Base-by-base conservation (phyloP, 2,329 filamentous ascomycete species). In the Talaromyces sp. region DNA sequence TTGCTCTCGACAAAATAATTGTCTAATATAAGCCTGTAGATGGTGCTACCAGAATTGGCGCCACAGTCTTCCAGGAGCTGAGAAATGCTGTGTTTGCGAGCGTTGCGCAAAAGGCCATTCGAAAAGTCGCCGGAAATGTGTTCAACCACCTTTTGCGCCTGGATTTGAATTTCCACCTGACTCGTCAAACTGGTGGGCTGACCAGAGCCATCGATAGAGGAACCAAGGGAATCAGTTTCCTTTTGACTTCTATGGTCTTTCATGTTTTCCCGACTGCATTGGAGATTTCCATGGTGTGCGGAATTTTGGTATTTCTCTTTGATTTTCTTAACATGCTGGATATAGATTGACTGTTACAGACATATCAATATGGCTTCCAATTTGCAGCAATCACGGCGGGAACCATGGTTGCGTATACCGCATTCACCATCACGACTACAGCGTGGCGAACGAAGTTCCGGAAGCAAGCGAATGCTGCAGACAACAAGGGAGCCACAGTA, bases 241-340 rank as follows among this genome's bases (percentile, higher is more conserved):
- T 99, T 66, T 81, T 99, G 64, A 96, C 92, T 0, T 97, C 93
- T 68, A 99, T 99, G 93, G 91, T 99, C 31, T 98, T 99, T 69
- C 95, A 99, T 73, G 89, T 99, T 60, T 84, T 98, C 17, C 95
- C 95, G 0, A 99, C 93, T 0, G 90, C 92, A 0, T 78, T 99
- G 32, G 95, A 99, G 73, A 99, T 99, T 64, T 86, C 88, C 62
- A 88, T 99, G 82, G 95, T 99, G 1, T 99, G 95, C 72, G 92
- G 93, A 62, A 98, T 99, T 63, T 77, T 99, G 72, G 83, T 85
- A 77, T 62, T 50, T 75, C 60, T 29, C 2, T 24, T 21, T 46
- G 19, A 10, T 19, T 11, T 46, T 8, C 17, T 58, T 50, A 3
- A 14, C 35, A 41, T 27, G 14, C 21, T 21, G 26, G 55, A 50